phyloP scores from a whole-genome alignment of 106 monocot species.

The Dendrobium nobile region DNA sequence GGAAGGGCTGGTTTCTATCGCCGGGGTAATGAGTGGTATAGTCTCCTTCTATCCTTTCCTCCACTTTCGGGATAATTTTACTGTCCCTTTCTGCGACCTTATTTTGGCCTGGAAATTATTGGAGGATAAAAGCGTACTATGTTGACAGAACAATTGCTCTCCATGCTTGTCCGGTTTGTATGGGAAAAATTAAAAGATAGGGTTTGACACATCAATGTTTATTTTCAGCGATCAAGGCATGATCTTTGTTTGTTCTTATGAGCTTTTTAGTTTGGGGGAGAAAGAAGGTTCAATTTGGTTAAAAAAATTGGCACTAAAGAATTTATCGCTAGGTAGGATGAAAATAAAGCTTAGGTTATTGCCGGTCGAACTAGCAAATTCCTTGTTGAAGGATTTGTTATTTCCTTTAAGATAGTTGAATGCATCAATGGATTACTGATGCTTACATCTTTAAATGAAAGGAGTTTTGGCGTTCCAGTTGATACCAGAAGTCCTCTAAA shows the following conservation, averaged over 20 bases:
- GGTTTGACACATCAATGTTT: not conserved
- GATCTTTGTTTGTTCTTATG: not conserved
- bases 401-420: not conserved
- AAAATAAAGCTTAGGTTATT: not conserved
- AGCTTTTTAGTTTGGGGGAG: not conserved
- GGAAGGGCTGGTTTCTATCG: slow-evolving; percentile 13
- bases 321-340: not conserved
- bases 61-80: not conserved
- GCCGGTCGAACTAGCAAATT: not conserved
- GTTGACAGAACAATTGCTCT: no score
- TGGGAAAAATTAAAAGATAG: no score
- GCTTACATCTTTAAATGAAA: not conserved
- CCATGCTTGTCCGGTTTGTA: no score
- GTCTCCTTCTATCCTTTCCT: not conserved
- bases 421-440: not conserved
- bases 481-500: not conserved
- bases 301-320: not conserved
- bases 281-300: not conserved
- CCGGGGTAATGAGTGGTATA: slow-evolving; percentile 18
- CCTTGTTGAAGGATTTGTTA: not conserved
- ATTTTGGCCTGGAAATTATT: not conserved
- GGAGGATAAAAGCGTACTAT: not conserved
- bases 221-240: not conserved
- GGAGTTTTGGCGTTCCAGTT: not conserved
- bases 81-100: not conserved